phyloP scores from a whole-genome alignment of 2,329 filamentous ascomycete species.

The Diaporthe humulicola region DNA sequence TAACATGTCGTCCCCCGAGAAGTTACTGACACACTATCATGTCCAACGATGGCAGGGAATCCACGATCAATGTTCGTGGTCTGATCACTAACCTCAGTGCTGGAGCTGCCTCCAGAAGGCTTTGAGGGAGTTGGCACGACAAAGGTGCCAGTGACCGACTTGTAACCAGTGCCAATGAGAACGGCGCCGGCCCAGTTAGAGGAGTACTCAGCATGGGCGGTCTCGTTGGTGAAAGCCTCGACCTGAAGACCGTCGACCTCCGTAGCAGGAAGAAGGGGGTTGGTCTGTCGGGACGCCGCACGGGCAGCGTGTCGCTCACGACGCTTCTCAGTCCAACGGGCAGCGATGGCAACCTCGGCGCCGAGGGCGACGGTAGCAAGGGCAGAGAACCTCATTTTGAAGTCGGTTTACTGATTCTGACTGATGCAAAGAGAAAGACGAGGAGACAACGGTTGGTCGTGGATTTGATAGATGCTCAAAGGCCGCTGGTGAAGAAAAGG shows the following conservation, averaged over 20 bases:
- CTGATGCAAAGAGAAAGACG: neutral
- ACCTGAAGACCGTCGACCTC: conserved; percentile 27
- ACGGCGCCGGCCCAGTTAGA: conserved; percentile 71
- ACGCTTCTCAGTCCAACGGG: conserved; percentile 36
- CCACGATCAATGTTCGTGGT: neutral
- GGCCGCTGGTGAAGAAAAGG: conserved; percentile 2
- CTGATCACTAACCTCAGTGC: conserved; percentile 39
- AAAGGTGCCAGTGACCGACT: conserved; percentile 64
- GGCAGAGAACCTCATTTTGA: conserved; percentile 36
- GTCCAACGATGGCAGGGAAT: neutral
- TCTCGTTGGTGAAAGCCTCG: conserved; percentile 33
- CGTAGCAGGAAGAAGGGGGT: conserved; percentile 36
- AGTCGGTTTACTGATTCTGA: neutral
- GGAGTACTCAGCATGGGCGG: conserved; percentile 35
- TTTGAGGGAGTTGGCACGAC: conserved; percentile 63
- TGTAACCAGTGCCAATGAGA: conserved; percentile 64
- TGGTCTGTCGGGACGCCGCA: conserved; percentile 1
- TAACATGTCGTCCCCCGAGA: neutral
- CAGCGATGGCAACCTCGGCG: conserved; percentile 31
- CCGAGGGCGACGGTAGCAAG: conserved; percentile 28
- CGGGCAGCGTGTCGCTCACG: conserved; percentile 37
- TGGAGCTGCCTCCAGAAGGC: conserved; percentile 52
- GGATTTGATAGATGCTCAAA: conserved; percentile 12
- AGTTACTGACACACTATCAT: too few species aligned
- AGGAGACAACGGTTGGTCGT: neutral